Evolutionary conservation across 2,329 filamentous ascomycete genomes (phyloP).

Genomic region (Colletotrichum cuscutae): DNA sequence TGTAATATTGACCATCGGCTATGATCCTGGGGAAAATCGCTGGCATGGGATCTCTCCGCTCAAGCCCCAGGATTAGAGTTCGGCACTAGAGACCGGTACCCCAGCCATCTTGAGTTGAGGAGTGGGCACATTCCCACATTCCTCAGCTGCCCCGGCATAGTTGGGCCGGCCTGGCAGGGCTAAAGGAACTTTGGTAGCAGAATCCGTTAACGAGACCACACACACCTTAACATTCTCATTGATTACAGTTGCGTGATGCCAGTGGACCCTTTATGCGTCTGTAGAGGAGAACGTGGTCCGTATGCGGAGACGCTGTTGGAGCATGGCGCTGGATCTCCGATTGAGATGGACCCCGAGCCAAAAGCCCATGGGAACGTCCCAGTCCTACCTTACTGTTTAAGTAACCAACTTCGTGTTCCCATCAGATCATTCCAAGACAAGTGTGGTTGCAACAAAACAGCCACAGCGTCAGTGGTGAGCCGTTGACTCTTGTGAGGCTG

Average conservation of each 20-base stretch:
- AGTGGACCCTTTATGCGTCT: background rate
- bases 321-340: background rate
- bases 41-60: slow-evolving; percentile 19
- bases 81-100: slow-evolving; percentile 3
- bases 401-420: background rate
- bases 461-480: background rate
- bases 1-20: background rate
- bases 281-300: background rate
- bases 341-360: background rate
- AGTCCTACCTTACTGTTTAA: background rate
- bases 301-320: background rate
- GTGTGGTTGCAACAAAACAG: background rate
- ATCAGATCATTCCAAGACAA: background rate
- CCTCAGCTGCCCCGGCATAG: background rate
- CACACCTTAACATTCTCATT: background rate
- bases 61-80: slow-evolving; percentile 2
- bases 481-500: background rate
- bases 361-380: background rate
- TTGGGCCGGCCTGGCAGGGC: background rate
- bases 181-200: background rate
- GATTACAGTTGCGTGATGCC: background rate
- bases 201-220: background rate
- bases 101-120: background rate
- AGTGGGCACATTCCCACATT: background rate
- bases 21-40: background rate